Evolutionary conservation across 495 filamentous ascomycete species (phyloP).

Genomic region (Cercophora newfieldiana): DNA sequence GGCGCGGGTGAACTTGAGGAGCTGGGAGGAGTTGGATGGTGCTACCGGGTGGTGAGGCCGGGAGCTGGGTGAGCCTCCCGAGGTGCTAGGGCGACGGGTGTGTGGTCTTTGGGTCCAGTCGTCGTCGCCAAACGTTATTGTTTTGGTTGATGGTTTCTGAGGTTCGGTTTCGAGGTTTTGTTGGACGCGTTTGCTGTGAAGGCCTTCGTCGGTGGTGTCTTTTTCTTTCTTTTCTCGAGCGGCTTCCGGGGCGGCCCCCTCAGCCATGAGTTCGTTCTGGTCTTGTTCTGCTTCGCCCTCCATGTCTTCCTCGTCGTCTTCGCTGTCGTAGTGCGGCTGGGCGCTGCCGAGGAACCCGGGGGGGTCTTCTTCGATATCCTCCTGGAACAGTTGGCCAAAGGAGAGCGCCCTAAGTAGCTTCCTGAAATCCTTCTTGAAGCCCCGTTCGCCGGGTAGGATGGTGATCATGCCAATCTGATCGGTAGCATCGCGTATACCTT

Average conservation of each 20-base stretch:
- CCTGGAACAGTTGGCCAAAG: conserved; percentile 37
- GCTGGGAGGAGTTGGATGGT: conserved; percentile 3
- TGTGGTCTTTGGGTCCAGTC: conserved; percentile 8
- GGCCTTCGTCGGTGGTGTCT: conserved; percentile 27
- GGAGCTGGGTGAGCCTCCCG: not conserved
- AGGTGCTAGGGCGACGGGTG: conserved; percentile 8
- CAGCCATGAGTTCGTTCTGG: conserved; percentile 23
- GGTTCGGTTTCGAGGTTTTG: conserved; percentile 19
- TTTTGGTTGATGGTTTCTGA: not conserved
- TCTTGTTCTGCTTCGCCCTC: conserved; percentile 22
- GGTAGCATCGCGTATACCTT: conserved; percentile 65
- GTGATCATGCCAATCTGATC: conserved; percentile 71
- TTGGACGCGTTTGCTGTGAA: conserved; percentile 1
- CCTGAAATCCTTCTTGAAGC: conserved; percentile 45
- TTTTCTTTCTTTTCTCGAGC: conserved; percentile 11
- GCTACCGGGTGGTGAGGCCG: not conserved
- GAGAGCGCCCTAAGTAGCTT: conserved; percentile 37
- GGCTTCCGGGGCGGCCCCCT: conserved; percentile 14
- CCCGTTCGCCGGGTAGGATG: conserved; percentile 69
- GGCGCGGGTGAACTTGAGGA: conserved; percentile 24
- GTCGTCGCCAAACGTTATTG: conserved; percentile 10
- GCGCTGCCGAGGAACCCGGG: conserved; percentile 48
- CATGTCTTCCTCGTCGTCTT: conserved; percentile 23
- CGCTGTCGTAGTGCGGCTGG: conserved; percentile 20
- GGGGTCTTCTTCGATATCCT: conserved; percentile 33